Base-by-base conservation (phyloP, 2,329 filamentous ascomycete genomes). In the Aspergillus sp. region DNA sequence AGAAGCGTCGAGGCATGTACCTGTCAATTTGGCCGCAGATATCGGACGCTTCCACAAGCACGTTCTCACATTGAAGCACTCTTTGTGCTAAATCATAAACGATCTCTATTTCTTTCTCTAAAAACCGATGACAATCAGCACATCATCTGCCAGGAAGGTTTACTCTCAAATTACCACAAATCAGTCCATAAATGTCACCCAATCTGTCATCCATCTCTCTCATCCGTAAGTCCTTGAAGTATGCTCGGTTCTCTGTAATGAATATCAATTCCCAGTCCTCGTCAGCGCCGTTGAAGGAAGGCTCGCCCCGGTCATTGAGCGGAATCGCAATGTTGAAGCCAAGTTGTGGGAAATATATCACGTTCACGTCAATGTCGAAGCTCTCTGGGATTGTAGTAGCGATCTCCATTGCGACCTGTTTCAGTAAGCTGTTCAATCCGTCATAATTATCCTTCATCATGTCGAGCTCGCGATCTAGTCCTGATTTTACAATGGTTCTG, bases 331-430 rank as follows among this genome's bases (percentile, higher is more conserved):
- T 86, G 33, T 96, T 78, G 62, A 96, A 98, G 0, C 93, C 93
- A 33, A 96, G 80, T 60, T 95, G 90, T 0, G 90, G 91, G 52
- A 95, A 86, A 64, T 93, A 95, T 15, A 93, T 85, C 53, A 94
- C 94, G 47, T 90, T 90, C 30, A 85, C 65, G 10, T 75, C 71
- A 19, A 75, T 69, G 1, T 79, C 66, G 4, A 69, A 49, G 15
- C 77, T 74, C 50, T 78, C 74, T 1, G 90, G 85, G 17, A 93
- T 72, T 1, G 76, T 74, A 12, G 68, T 65, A 0, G 79, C 79
- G 48, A 95, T 73, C n/a, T 81, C 77, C 15, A 75, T 72, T 4
- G 84, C 83, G 2, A 89, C 81, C 46, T 82, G 69, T 2, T 80
- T 83, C 12, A 98, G 76, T 10, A 96, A 76, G 49, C 78, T 76